Conservation (phyloP, 805 yeast genomes). For the Teunomyces barrocoloradensis region DNA sequence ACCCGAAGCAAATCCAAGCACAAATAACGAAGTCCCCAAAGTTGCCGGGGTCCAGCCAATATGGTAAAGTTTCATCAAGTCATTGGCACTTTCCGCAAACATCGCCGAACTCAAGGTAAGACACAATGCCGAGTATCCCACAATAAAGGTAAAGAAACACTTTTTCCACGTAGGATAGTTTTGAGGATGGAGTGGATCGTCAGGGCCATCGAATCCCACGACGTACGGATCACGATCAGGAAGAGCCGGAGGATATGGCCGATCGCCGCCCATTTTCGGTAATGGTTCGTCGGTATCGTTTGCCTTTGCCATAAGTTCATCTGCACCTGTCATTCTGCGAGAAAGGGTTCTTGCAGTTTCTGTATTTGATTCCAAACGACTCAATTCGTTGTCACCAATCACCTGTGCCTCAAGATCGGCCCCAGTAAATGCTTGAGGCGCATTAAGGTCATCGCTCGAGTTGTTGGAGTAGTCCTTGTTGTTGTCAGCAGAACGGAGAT, state of each 20-base stretch:
- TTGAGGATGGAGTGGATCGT: conserved; percentile 78
- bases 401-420: conserved; percentile 5
- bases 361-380: conserved; percentile 22
- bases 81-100: conserved; percentile 60
- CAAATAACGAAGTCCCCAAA: conserved; percentile 75
- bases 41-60: conserved; percentile 70
- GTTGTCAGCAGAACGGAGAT: conserved; percentile 1
- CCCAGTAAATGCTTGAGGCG: conserved; percentile 12
- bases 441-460: conserved; percentile 6
- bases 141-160: conserved; percentile 21
- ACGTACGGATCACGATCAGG: conserved; percentile 55
- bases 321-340: conserved; percentile 20
- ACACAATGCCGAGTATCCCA: conserved; percentile 30
- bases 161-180: conserved; percentile 48
- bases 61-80: conserved; percentile 49
- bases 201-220: conserved; percentile 73
- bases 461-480: conserved; percentile 5
- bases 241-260: conserved; percentile 60
- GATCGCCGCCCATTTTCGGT: conserved; percentile 62
- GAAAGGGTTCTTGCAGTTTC: conserved; percentile 19
- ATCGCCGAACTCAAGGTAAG: conserved; percentile 31
- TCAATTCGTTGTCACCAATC: conserved; percentile 6
- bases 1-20: conserved; percentile 91
- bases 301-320: conserved; percentile 18
- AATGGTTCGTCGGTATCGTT: conserved; percentile 26